Evolutionary conservation across 2,329 filamentous ascomycete species (phyloP), one percentile per base, ranked within the genome.

Genomic region (Leptographium radiaticola): DNA sequence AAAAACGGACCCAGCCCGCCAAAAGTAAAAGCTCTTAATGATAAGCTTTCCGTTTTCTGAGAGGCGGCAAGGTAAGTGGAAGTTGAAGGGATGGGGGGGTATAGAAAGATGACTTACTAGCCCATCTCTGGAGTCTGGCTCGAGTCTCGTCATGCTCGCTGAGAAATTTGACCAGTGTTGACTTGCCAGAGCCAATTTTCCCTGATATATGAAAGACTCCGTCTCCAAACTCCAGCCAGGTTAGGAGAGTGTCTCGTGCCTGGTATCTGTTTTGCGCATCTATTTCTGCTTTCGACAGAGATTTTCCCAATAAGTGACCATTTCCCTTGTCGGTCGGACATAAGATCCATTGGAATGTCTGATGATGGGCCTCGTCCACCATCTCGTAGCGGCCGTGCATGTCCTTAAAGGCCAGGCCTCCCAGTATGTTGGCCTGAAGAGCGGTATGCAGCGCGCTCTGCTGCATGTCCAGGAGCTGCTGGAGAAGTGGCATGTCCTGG

Each of bases 341-440:
- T n/a, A 57, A 55, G 11, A 59, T 54, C 58, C 58, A 59, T 5
- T 30, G 25, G 30, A 59, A 58, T 2, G 58, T 60, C 5, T 54
- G 30, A 2, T 18, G 18, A 34, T 59, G 55, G 2, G 57, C 54
- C 13, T 55, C 48, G 6, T 56, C 43, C 3, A 60, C 52, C 18
- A 15, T n/a, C 8, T 54, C 52, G 31, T 56, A 57, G 6, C 57
- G 53, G 9, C 43, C 25, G 13, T 55, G 5, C 53, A 60, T 60
- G n/a, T 36, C 53, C 1, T 53, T 30, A 42, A 58, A 60, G 3
- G 25, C 20, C 2, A 60, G 25, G 11, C 44, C n/a, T 12, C 30
- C 18, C 33, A 60, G 40, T 20, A 60, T 50, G 1, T 40, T 40
- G 31, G 33, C 4, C 13, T 47, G 33, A 2, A 47, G 38, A 15